Base-by-base conservation (phyloP, 2,329 filamentous ascomycete species). In the Fusarium anguioides region DNA sequence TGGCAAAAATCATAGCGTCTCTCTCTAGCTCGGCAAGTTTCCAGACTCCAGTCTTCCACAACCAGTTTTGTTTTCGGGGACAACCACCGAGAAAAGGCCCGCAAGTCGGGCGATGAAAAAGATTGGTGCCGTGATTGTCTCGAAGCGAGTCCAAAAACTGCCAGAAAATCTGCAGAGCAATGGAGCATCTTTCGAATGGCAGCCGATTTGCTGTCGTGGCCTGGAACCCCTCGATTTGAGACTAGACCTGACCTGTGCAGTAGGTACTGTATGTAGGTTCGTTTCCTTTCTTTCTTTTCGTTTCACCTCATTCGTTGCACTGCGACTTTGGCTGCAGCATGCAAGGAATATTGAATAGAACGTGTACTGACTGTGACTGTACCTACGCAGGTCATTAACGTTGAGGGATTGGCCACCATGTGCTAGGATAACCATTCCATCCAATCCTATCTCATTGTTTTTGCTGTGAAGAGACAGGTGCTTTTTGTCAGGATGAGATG, bases 341-440 rank as follows among this genome's bases (percentile, higher is more conserved):
- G 69, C 68, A 73, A 67, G 70, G 59, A 71, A 72, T 66, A 60
- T 39, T 37, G 18, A 35, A 29, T 47, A 35, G 60, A 47, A 64
- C 8, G 42, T 61, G 58, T 41, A 35, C 42, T n/a, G n/a, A n/a
- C n/a, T n/a, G n/a, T n/a, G n/a, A n/a, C n/a, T 42, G 49, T 62
- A 57, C 58, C 33, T 56, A 41, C n/a, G 41, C 21, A 39, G 26
- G 48, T 49, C 60, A 54, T 55, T 35, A 36, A 54, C 35, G 53
- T 61, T 51, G 48, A 51, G 52, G 56, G 50, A 71, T 68, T 72
- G 65, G 69, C 58, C 68, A 58, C 61, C 66, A 51, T 51, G 45
- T 56, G 45, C 44, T 48, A 68, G 60, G 68, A 27, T 44, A 56
- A 66, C 47, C 35, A 40, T 48, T 53, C 55, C 56, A 56, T 60